A percentile compares a stretch with the other conserved stretches of the same genome.
Conservation (phyloP, 2,329 filamentous ascomycete species). For the Incumbomyces delicatus region DNA sequence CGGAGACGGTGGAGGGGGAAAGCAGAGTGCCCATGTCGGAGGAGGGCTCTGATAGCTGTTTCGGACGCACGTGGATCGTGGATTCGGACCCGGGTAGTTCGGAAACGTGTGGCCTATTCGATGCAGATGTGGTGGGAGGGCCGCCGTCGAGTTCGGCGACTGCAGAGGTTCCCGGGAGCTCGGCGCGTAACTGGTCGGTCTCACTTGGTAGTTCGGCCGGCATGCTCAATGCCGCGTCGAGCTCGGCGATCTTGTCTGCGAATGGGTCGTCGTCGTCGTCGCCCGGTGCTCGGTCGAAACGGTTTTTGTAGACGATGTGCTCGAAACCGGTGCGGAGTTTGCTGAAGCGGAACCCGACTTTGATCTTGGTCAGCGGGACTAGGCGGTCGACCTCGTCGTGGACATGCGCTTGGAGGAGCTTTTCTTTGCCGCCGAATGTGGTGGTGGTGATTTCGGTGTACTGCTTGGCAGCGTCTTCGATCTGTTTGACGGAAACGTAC, state of each 20-base stretch:
- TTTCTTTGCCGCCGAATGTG: constrained; percentile 17
- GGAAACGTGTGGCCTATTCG: background rate
- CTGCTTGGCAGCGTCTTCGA: constrained; percentile 19
- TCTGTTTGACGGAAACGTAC: constrained; percentile 19
- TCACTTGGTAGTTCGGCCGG: constrained; percentile 8
- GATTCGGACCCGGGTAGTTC: constrained; percentile 8
- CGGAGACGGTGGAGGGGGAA: background rate
- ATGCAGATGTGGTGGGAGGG: background rate
- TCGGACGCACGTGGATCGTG: constrained; percentile 2
- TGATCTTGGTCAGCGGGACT: constrained; percentile 15
- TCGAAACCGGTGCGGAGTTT: constrained; percentile 15
- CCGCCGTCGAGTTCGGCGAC: constrained; percentile 1
- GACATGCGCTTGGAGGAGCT: constrained; percentile 16
- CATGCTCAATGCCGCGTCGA: constrained; percentile 7
- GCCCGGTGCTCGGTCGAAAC: constrained; percentile 14
- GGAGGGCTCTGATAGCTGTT: background rate
- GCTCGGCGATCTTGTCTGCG: constrained; percentile 9
- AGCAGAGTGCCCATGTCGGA: background rate
- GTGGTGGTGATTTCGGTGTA: constrained; percentile 17
- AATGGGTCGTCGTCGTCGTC: constrained; percentile 4
- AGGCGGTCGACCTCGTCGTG: constrained; percentile 17
- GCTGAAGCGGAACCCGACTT: constrained; percentile 11
- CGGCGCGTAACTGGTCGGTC: constrained; percentile 5
- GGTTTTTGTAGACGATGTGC: constrained; percentile 19
- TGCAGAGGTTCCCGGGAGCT: constrained; percentile 9